Evolutionary conservation across 352 stramenopile species (phyloP), one percentile per base, ranked within the genome.

Genomic region (Phytophthora constricta): DNA sequence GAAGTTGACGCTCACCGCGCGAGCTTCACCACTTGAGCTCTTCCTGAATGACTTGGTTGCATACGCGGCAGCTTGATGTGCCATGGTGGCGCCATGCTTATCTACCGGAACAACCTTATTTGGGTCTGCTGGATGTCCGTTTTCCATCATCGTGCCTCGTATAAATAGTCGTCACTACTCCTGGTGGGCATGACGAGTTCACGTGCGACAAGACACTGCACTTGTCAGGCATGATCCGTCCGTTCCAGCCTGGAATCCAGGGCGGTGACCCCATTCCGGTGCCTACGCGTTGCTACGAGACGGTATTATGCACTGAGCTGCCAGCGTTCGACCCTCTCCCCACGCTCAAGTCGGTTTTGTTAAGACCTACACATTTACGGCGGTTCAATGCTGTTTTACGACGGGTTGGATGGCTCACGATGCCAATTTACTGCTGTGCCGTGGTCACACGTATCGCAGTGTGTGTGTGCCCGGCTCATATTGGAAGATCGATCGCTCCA

Each of bases 381-480:
- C 53, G 42, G 16, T 70, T 74, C 27, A 56, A 66, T 37, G 22
- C 20, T 2, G 54, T 70, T 13, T 16, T 74, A 19, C 61, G 61
- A 26, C 65, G 53, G 31, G 62, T 57, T 0, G 66, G 54, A 19
- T 69, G 59, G 65, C 52, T 73, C 52, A 69, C 53, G 1, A 73
- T 73, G 59, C 59, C 65, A 13, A 73, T 69, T 58, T 73, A 73
- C 59, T 25, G 26, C 27, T 73, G 65, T n/a, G 65, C 50, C 1
- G 47, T 73, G 23, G 26, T 69, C 5, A 20, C 67, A 7, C 65
- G 65, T 1, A 39, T 74, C 2, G 26, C 42, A 20, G 49, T 70
- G 28, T 74, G 55, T 14, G 63, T 41, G 13, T 57, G 42, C 5
- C 54, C 66, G 4, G 66, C 61, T 3, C 48, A 59, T 4, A 8